Base-by-base conservation (phyloP, 768 basidiomycete species). In the Lactarius hengduanensis region DNA sequence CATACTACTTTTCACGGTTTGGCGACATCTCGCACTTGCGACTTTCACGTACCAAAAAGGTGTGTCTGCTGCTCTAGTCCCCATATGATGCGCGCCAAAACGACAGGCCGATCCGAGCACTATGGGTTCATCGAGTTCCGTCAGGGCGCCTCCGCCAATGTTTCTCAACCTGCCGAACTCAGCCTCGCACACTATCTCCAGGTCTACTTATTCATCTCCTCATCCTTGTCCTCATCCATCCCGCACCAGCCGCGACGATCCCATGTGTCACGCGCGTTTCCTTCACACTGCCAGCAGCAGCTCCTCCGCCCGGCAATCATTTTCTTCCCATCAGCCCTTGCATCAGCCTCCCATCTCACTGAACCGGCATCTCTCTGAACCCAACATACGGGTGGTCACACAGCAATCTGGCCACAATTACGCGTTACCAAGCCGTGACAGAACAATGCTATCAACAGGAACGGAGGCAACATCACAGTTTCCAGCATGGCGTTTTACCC, bases 281-380 rank as follows among this genome's bases (percentile, higher is more conserved):
- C 53, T 22, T 59, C 69, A 58, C 45, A 40, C 58, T 7, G 61
- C 61, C 30, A 34, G 40, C 30, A 36, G 54, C n/a, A 68, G 63
- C 22, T 53, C 69, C 0, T 55, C 67, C 15, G 18, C 62, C 28
- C 60, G 62, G 38, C 66, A 58, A 22, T 59, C 61, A 2, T 59
- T 45, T 28, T 10, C 56, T 36, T 53, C 57, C 20, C 66, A 69
- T 7, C 61, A 68, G 16, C 36, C 59, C 34, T 30, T 30, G 30
- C 30, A 30, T 30, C 30, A 30, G 30, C 30, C 30, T 30, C 28
- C 57, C 1, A 22, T n/a, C 20, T 47, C 64, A 8, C 64, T 61
- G 34, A 61, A 18, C 30, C 66, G 66, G 2, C 66, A 63, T 40
- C 20, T 67, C 18, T 67, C 66, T 22, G 66, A 67, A 13, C 66